Evolutionary conservation across 306 rosid genomes (phyloP).

Genomic region (Corylus americana): DNA sequence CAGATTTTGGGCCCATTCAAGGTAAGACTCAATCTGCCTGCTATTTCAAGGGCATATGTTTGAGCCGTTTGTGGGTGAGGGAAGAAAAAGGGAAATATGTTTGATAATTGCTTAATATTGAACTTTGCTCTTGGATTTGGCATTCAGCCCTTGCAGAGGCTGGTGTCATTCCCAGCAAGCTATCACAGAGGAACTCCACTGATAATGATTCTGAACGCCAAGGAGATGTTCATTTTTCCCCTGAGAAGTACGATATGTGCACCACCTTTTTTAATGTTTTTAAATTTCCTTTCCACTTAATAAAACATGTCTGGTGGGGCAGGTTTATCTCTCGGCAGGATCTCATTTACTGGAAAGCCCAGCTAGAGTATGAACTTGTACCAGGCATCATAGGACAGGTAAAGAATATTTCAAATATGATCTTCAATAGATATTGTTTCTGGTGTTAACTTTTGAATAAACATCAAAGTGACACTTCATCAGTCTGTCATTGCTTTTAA

Average conservation of each 20-base stretch:
- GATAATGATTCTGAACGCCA: slow-evolving; percentile 35
- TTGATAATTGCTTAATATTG: slow-evolving; percentile 25
- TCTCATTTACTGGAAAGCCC: slow-evolving; percentile 85
- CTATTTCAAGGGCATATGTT: neutral
- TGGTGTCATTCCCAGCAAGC: slow-evolving; percentile 81
- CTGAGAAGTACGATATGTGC: slow-evolving; percentile 59
- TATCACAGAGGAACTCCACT: slow-evolving; percentile 43
- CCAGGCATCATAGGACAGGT: slow-evolving; percentile 65
- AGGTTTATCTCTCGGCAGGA: slow-evolving; percentile 88
- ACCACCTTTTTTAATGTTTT: slow-evolving; percentile 8
- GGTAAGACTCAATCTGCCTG: slow-evolving; percentile 45
- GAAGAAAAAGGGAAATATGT: neutral
- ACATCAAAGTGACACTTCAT: slow-evolving; percentile 32
- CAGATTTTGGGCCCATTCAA: slow-evolving; percentile 72
- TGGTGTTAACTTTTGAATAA: neutral
- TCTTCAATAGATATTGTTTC: slow-evolving; percentile 17
- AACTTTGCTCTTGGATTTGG: slow-evolving; percentile 29
- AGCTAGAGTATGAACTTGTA: slow-evolving; percentile 65
- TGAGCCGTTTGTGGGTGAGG: neutral
- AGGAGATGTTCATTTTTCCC: slow-evolving; percentile 44
- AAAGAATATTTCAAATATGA: slow-evolving; percentile 26
- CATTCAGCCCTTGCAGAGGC: slow-evolving; percentile 81
- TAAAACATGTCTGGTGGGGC: slow-evolving; percentile 28
- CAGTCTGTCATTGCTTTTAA: slow-evolving; percentile 56
- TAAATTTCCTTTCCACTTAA: slow-evolving; percentile 24